Conservation (phyloP, 2,329 filamentous ascomycete genomes). For the Ophiostoma pallidulum region DNA sequence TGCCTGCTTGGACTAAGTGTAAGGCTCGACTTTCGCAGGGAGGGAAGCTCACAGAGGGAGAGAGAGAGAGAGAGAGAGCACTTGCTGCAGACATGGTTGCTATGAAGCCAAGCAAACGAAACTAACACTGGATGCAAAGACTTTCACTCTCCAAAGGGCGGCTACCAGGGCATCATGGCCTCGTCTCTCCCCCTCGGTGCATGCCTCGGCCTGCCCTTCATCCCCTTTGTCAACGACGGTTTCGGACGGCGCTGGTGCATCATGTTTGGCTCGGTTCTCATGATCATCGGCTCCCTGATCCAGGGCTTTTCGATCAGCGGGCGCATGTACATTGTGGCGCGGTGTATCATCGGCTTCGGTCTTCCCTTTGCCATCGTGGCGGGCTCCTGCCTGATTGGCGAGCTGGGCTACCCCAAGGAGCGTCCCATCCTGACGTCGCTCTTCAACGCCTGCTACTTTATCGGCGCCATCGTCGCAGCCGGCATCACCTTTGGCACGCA, state of each 20-base stretch:
- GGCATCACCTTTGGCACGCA: slow-evolving; percentile 40
- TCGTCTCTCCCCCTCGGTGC: slow-evolving; percentile 45
- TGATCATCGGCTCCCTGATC: slow-evolving; percentile 43
- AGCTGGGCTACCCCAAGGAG: slow-evolving; percentile 52
- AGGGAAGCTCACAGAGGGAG: no score
- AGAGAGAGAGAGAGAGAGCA: background rate
- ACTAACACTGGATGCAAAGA: slow-evolving; percentile 15
- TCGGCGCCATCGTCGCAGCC: slow-evolving; percentile 42
- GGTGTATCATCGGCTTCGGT: slow-evolving; percentile 52
- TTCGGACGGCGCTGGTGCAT: slow-evolving; percentile 43
- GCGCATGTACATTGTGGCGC: slow-evolving; percentile 51
- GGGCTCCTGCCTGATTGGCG: slow-evolving; percentile 48
- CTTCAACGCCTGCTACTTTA: slow-evolving; percentile 46
- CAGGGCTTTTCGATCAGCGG: slow-evolving; percentile 38
- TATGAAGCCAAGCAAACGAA: no score
- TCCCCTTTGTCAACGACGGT: slow-evolving; percentile 41
- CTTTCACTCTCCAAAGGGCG: slow-evolving; percentile 24
- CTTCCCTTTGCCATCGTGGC: slow-evolving; percentile 51
- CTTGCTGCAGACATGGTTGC: no score
- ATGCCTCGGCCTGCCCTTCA: slow-evolving; percentile 40
- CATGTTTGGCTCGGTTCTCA: slow-evolving; percentile 41
- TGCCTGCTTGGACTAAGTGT: slow-evolving; percentile 28
- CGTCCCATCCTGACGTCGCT: slow-evolving; percentile 48
- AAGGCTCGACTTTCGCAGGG: no score
- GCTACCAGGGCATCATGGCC: slow-evolving; percentile 31